Evolutionary conservation across 805 yeast species (phyloP).

Genomic region (Kregervanrija delftensis): DNA sequence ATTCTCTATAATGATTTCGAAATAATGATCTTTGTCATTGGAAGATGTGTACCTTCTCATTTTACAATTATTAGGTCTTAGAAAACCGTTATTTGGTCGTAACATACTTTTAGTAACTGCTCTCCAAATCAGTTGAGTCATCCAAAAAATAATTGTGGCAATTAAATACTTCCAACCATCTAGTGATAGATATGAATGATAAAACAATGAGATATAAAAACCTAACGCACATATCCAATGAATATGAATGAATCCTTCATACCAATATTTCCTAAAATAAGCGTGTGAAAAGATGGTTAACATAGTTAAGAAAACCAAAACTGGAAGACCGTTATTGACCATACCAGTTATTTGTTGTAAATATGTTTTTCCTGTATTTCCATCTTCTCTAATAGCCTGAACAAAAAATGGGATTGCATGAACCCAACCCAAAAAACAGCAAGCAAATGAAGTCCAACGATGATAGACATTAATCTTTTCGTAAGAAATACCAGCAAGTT

Average conservation of each 20-base stretch:
- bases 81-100: slow-evolving; percentile 34
- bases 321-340: slow-evolving; percentile 39
- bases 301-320: slow-evolving; percentile 37
- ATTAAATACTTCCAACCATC: slow-evolving; percentile 37
- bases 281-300: slow-evolving; percentile 38
- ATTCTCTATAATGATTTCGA: slow-evolving; percentile 29
- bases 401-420: slow-evolving; percentile 45
- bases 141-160: slow-evolving; percentile 49
- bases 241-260: slow-evolving; percentile 43
- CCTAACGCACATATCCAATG: slow-evolving; percentile 51
- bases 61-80: slow-evolving; percentile 18
- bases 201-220: slow-evolving; percentile 38
- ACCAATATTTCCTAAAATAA: slow-evolving; percentile 31
- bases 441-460: slow-evolving; percentile 38
- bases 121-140: slow-evolving; percentile 40
- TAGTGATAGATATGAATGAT: slow-evolving; percentile 34
- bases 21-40: slow-evolving; percentile 24
- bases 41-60: slow-evolving; percentile 29
- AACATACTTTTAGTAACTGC: slow-evolving; percentile 38
- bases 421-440: slow-evolving; percentile 37
- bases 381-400: slow-evolving; percentile 45
- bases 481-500: slow-evolving; percentile 46
- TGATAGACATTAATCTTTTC: slow-evolving; percentile 49
- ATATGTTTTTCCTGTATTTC: slow-evolving; percentile 22
- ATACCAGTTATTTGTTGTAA: slow-evolving; percentile 17